phyloP scores from a whole-genome alignment of 768 basidiomycete genomes.

The Tulasnella sp. region DNA sequence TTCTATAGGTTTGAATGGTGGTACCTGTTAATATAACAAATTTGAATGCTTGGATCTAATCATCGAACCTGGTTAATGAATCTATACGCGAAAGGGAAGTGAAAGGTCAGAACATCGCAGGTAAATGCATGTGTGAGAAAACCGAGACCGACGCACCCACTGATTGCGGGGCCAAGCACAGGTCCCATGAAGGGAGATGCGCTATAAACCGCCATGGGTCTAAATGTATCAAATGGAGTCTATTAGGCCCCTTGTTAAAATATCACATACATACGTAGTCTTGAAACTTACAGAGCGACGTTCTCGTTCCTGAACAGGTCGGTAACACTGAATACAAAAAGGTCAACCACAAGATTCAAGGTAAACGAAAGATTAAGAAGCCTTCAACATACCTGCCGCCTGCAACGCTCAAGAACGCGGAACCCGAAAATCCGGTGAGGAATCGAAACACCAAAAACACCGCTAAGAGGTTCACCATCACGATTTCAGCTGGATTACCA shows the following conservation, averaged over 20 bases:
- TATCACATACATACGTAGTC: no score
- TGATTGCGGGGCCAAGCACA: slow-evolving; percentile 45
- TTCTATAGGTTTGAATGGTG: slow-evolving; percentile 31
- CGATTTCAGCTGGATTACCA: slow-evolving; percentile 10
- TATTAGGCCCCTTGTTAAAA: no score
- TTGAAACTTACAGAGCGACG: slow-evolving; percentile 31
- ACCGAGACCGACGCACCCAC: slow-evolving; percentile 37
- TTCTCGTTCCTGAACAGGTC: slow-evolving; percentile 46
- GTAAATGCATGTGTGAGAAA: background rate
- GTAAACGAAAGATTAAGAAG: background rate
- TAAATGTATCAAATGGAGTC: no score
- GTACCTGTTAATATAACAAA: no score
- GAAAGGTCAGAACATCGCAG: no score
- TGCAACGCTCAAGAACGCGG: slow-evolving; percentile 51
- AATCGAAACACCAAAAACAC: slow-evolving; percentile 55
- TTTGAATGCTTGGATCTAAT: background rate
- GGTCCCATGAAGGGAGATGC: slow-evolving; percentile 48
- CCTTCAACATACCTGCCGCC: slow-evolving; percentile 35
- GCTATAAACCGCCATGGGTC: slow-evolving; percentile 49
- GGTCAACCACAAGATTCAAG: background rate
- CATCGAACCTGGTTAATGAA: slow-evolving; percentile 58
- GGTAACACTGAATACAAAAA: slow-evolving; percentile 33
- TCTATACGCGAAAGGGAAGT: slow-evolving; percentile 24
- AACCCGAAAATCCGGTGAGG: slow-evolving; percentile 43
- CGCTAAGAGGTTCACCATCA: slow-evolving; percentile 26